phyloP scores from a whole-genome alignment of 305 asterid species.

The Andrographis paniculata region DNA sequence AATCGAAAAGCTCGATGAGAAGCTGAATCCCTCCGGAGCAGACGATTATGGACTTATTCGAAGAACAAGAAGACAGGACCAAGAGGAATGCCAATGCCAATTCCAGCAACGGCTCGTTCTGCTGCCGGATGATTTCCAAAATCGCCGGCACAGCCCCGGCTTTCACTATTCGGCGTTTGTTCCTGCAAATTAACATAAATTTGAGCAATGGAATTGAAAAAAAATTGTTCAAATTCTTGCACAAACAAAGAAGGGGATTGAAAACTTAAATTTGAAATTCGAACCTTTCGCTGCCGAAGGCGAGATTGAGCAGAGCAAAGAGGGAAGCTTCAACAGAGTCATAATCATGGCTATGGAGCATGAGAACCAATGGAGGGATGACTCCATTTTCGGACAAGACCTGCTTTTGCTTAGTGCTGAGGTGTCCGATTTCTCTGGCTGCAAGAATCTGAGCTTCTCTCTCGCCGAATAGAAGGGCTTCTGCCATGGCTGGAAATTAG shows the following conservation, averaged over 20 bases:
- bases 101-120: slow-evolving; percentile 27
- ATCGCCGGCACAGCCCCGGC: slow-evolving; percentile 42
- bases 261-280: slow-evolving; percentile 36
- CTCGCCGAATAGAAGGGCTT: slow-evolving; percentile 44
- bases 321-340: slow-evolving; percentile 45
- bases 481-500: slow-evolving; percentile 27
- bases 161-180: slow-evolving; percentile 36
- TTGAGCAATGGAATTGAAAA: too few species aligned
- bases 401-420: slow-evolving; percentile 34
- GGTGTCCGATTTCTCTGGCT: slow-evolving; percentile 39
- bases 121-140: slow-evolving; percentile 30
- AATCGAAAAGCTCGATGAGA: slow-evolving; percentile 22
- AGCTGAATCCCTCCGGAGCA: slow-evolving; percentile 55
- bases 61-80: slow-evolving; percentile 54
- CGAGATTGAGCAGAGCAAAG: slow-evolving; percentile 46
- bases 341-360: slow-evolving; percentile 50
- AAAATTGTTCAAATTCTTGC: slow-evolving; percentile 18
- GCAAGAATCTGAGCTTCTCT: slow-evolving; percentile 36
- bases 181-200: too few species aligned
- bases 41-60: slow-evolving; percentile 53
- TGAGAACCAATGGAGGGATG: slow-evolving; percentile 41
- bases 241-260: slow-evolving; percentile 43
- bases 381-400: slow-evolving; percentile 37
- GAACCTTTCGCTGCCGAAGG: slow-evolving; percentile 59
- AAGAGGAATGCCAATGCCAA: slow-evolving; percentile 50